These are phyloP conservation scores for Rhizopus sp. DNA, from an alignment of 371 early-diverging fungal genomes.

Conservation along the genomic window DNA sequence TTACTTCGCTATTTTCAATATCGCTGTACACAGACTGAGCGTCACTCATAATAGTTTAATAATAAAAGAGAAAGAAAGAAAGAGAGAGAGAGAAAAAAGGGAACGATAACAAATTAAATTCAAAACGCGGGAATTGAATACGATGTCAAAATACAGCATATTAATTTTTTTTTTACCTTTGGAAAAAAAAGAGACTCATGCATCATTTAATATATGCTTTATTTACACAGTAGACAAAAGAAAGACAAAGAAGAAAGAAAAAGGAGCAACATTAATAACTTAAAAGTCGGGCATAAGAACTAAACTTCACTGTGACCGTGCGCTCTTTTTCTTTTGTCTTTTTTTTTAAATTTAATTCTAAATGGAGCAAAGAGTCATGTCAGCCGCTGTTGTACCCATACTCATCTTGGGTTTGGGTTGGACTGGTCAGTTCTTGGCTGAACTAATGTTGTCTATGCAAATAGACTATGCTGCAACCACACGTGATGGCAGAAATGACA, in stretches of 20 bases:
- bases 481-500: conserved; percentile 45
- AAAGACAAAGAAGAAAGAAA: no score
- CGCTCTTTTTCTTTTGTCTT: background rate
- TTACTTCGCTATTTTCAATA: background rate
- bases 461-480: conserved; percentile 45
- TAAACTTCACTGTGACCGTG: no score
- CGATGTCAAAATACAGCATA: no score
- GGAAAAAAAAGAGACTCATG: background rate
- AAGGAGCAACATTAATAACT: no score
- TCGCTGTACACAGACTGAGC: background rate
- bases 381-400: conserved; percentile 27
- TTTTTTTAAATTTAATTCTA: background rate
- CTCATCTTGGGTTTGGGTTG: conserved; percentile 50
- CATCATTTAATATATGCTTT: background rate
- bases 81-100: background rate
- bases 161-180: no score
- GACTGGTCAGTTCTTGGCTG: conserved; percentile 48
- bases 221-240: no score
- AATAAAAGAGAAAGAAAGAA: background rate
- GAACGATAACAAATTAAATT: background rate
- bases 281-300: no score
- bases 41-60: background rate
- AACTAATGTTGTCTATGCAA: conserved; percentile 21
- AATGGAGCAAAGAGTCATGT: background rate
- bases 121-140: conserved; percentile 2